These are phyloP conservation scores for Diversispora eburnea DNA, from an alignment of 192 early-diverging fungal species.

Conservation along the genomic window DNA sequence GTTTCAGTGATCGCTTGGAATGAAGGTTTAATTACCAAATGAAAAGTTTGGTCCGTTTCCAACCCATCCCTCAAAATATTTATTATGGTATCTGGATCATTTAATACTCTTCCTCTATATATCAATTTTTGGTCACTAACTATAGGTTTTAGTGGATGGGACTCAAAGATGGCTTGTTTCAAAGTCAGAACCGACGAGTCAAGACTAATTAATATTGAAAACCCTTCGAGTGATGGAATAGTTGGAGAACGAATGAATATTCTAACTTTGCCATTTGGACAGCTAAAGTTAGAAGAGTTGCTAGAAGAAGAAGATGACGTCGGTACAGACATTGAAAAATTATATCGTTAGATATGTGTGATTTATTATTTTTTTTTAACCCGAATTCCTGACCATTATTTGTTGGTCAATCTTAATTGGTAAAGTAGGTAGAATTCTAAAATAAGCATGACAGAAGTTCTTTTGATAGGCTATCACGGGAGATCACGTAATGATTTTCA, in stretches of 20 bases:
- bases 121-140: slow-evolving; percentile 27
- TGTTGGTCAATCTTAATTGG: too few relatives aligned
- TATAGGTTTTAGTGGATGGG: slow-evolving; percentile 16
- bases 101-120: slow-evolving; percentile 27
- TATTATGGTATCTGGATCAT: slow-evolving; percentile 13
- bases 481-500: too few relatives aligned
- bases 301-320: background rate
- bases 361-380: too few relatives aligned
- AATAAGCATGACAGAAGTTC: too few relatives aligned
- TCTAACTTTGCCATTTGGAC: slow-evolving; percentile 4
- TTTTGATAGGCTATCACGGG: too few relatives aligned
- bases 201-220: slow-evolving; percentile 17
- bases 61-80: slow-evolving; percentile 17
- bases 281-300: background rate
- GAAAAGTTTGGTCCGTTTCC: slow-evolving; percentile 24
- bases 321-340: slow-evolving; percentile 6
- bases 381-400: too few relatives aligned
- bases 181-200: slow-evolving; percentile 22
- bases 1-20: slow-evolving; percentile 6
- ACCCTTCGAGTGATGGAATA: slow-evolving; percentile 13
- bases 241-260: slow-evolving; percentile 30
- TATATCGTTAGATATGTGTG: too few relatives aligned
- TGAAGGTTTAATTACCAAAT: slow-evolving; percentile 30
- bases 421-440: too few relatives aligned
- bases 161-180: slow-evolving; percentile 22